A percentile compares a stretch with the other conserved stretches of the same genome.
phyloP scores from a whole-genome alignment of 768 basidiomycete species.

The Xerocomellus dryophilus region DNA sequence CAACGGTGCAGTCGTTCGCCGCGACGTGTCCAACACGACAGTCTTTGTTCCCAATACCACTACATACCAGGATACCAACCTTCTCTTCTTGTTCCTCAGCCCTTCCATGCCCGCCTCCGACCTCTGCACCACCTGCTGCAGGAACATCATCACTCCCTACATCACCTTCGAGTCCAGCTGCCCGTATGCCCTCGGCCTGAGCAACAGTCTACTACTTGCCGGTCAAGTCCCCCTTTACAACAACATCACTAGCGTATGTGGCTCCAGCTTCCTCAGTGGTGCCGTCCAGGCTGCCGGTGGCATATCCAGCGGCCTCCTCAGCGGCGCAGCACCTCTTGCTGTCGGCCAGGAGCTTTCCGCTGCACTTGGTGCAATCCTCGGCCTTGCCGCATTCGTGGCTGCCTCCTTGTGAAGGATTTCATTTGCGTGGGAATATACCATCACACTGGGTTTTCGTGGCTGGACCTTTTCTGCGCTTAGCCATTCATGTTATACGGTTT shows the following conservation, averaged over 20 bases:
- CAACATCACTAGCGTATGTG: slow-evolving; percentile 62
- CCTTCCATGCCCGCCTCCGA: slow-evolving; percentile 42
- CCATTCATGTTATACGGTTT: slow-evolving; percentile 14
- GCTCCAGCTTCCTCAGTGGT: slow-evolving; percentile 63
- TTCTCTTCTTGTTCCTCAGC: slow-evolving; percentile 78
- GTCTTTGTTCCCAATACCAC: slow-evolving; percentile 49
- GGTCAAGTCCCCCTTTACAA: slow-evolving; percentile 67
- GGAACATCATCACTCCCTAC: slow-evolving; percentile 71
- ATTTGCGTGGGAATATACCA: slow-evolving; percentile 15
- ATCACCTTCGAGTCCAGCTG: slow-evolving; percentile 66
- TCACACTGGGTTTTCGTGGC: slow-evolving; percentile 20
- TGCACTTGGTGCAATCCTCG: slow-evolving; percentile 32
- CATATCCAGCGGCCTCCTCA: slow-evolving; percentile 39
- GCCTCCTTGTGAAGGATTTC: slow-evolving; percentile 25
- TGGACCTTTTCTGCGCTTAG: slow-evolving; percentile 20
- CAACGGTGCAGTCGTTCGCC: slow-evolving; percentile 16
- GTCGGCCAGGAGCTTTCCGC: slow-evolving; percentile 27
- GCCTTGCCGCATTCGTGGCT: slow-evolving; percentile 33
- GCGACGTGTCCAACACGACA: slow-evolving; percentile 31
- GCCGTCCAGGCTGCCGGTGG: slow-evolving; percentile 69
- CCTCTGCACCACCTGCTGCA: slow-evolving; percentile 84
- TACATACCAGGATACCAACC: slow-evolving; percentile 54
- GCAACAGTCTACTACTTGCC: slow-evolving; percentile 58
- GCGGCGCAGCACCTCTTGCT: slow-evolving; percentile 27
- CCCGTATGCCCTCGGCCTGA: slow-evolving; percentile 76